A percentile compares a stretch with the other conserved stretches of the same genome.
Evolutionary conservation across 176 grass and related monocot genomes (phyloP).

Genomic region (Raddia distichophylla): DNA sequence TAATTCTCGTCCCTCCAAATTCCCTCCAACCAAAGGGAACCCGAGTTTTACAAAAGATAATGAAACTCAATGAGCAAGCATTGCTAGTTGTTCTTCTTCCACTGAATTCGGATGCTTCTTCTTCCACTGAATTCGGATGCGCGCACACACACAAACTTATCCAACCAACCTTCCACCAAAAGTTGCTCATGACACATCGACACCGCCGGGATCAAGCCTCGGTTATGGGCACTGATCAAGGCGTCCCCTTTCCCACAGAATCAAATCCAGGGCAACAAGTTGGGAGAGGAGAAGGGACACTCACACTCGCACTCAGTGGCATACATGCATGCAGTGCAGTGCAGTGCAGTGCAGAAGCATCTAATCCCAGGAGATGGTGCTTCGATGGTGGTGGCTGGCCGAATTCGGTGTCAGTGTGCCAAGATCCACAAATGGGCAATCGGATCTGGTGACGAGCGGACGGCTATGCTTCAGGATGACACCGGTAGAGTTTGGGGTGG

Average conservation of each 20-base stretch:
- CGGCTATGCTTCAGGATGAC: too few relatives aligned
- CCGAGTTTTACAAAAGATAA: too few relatives aligned
- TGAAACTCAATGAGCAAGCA: background rate
- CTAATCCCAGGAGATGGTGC: conserved; percentile 16
- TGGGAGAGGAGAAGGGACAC: background rate
- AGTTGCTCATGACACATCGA: background rate
- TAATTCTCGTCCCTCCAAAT: too few relatives aligned
- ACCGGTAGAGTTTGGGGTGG: too few relatives aligned
- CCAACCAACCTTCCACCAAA: background rate
- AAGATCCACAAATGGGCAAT: too few relatives aligned
- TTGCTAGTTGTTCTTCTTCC: background rate
- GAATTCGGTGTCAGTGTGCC: too few relatives aligned
- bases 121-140: background rate
- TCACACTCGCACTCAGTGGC: background rate
- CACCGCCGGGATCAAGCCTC: background rate
- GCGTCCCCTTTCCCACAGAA: background rate
- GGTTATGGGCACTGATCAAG: background rate
- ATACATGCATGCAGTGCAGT: background rate
- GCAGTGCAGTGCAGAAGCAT: conserved; percentile 15
- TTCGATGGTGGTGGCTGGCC: too few relatives aligned
- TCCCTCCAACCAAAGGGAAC: too few relatives aligned
- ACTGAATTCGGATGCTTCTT: too few relatives aligned
- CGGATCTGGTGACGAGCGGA: too few relatives aligned
- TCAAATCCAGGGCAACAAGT: conserved; percentile 31
- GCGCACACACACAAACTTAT: background rate